phyloP scores from a whole-genome alignment of 306 rosid species.

The Prunus dulcis region DNA sequence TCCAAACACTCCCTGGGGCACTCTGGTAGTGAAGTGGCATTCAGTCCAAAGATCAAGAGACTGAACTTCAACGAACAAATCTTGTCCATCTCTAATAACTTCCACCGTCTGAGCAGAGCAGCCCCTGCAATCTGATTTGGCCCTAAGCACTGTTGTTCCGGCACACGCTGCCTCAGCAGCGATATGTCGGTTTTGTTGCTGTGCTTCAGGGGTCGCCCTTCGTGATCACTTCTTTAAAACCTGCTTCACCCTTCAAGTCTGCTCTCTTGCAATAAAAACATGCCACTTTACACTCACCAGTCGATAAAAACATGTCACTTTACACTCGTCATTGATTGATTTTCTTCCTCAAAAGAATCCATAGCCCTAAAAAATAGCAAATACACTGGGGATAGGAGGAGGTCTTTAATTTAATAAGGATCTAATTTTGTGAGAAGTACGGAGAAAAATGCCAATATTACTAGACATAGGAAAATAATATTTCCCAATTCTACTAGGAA shows the following conservation, averaged over 20 bases:
- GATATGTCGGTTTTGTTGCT: background rate
- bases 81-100: background rate
- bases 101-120: background rate
- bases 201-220: background rate
- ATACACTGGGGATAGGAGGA: too few species aligned
- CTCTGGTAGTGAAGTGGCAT: background rate
- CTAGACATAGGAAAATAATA: too few species aligned
- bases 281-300: slow-evolving; percentile 3
- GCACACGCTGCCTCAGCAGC: too few species aligned
- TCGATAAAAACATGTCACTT: background rate
- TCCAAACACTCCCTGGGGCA: background rate
- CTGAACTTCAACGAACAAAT: background rate
- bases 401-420: too few species aligned
- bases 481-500: too few species aligned
- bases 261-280: background rate
- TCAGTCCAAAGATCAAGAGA: background rate
- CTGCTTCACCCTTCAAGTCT: too few species aligned
- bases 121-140: background rate
- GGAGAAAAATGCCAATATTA: too few species aligned
- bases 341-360: background rate
- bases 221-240: background rate
- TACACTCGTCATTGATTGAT: background rate
- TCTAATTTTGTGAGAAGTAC: too few species aligned
- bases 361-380: too few species aligned
- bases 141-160: rapidly evolving